Evolutionary conservation across 2,329 filamentous ascomycete genomes (phyloP).

Genomic region (Pseudopyrenochaeta lycopersici): DNA sequence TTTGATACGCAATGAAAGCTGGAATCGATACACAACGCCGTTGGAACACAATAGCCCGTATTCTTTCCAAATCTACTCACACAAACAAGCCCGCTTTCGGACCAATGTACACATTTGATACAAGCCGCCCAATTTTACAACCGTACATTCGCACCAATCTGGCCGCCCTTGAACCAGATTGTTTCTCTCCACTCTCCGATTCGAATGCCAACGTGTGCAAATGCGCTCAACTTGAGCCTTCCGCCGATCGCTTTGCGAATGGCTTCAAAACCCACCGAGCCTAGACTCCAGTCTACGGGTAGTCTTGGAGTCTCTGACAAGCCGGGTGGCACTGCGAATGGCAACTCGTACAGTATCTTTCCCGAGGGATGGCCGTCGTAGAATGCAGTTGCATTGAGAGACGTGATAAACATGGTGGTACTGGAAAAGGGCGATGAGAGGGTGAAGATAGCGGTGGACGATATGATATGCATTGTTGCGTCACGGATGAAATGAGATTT

Average conservation of each 20-base stretch:
- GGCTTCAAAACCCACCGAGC: conserved; percentile 82
- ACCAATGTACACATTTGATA: too few relatives aligned
- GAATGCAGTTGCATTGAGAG: conserved; percentile 82
- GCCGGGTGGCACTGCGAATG: conserved; percentile 81
- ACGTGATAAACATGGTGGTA: conserved; percentile 79
- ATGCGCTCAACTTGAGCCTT: conserved; percentile 77
- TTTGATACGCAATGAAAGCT: too few relatives aligned
- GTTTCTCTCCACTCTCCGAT: conserved; percentile 77
- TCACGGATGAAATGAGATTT: conserved; percentile 79
- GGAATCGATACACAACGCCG: too few relatives aligned
- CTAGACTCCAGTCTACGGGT: conserved; percentile 82
- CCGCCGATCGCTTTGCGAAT: conserved; percentile 83
- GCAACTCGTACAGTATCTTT: conserved; percentile 75
- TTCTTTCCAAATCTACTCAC: too few relatives aligned
- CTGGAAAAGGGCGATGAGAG: conserved; percentile 79
- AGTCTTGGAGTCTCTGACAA: conserved; percentile 75
- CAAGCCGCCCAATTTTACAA: conserved; percentile 35
- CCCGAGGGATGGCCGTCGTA: conserved; percentile 85
- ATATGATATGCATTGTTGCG: conserved; percentile 84
- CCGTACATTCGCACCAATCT: conserved; percentile 59
- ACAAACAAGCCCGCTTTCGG: too few relatives aligned
- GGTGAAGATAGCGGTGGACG: conserved; percentile 85
- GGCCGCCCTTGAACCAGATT: conserved; percentile 60
- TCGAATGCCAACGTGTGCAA: conserved; percentile 76
- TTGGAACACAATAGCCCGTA: too few relatives aligned